These are phyloP conservation scores for Suillus subluteus DNA, from an alignment of 768 basidiomycete species.

Conservation along the genomic window DNA sequence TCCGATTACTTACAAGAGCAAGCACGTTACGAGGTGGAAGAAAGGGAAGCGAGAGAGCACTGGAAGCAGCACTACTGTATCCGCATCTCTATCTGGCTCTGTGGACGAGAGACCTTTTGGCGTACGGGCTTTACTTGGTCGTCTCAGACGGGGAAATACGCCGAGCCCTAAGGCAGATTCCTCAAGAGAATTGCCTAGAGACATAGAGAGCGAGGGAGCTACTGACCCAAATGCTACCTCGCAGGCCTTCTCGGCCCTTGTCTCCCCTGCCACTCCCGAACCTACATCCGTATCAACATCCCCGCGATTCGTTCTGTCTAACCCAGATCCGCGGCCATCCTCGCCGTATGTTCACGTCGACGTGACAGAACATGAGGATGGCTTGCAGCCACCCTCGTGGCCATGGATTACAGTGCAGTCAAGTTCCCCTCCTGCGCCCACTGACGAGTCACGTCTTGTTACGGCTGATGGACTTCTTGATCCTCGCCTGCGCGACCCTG, in stretches of 20 bases:
- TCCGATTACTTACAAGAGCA: not conserved
- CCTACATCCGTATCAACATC: conserved; percentile 21
- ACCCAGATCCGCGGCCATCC: conserved; percentile 31
- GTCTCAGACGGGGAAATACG: conserved; percentile 29
- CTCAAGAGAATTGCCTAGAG: conserved; percentile 22
- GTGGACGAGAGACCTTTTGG: conserved; percentile 28
- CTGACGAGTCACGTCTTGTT: conserved; percentile 26
- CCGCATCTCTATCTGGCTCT: conserved; percentile 23
- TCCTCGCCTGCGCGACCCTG: conserved; percentile 26
- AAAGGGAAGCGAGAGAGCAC: conserved; percentile 18
- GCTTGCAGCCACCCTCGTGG: conserved; percentile 8
- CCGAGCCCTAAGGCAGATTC: conserved; percentile 32
- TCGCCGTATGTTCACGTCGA: conserved; percentile 20
- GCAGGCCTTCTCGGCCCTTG: not conserved
- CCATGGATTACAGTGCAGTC: conserved; percentile 1
- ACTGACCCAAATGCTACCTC: not conserved
- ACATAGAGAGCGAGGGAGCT: conserved; percentile 22
- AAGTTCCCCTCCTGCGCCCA: conserved; percentile 26
- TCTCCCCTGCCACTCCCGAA: conserved; percentile 17
- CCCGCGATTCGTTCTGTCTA: conserved; percentile 33
- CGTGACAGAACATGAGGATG: conserved; percentile 1
- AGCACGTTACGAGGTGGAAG: conserved; percentile 21
- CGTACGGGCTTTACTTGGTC: conserved; percentile 32
- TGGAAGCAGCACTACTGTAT: conserved; percentile 17
- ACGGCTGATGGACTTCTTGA: conserved; percentile 33